Evolutionary conservation across 73 alveolate genomes (phyloP), one percentile per base, ranked within the genome.

Genomic region (Tetrahymena elliotti): DNA sequence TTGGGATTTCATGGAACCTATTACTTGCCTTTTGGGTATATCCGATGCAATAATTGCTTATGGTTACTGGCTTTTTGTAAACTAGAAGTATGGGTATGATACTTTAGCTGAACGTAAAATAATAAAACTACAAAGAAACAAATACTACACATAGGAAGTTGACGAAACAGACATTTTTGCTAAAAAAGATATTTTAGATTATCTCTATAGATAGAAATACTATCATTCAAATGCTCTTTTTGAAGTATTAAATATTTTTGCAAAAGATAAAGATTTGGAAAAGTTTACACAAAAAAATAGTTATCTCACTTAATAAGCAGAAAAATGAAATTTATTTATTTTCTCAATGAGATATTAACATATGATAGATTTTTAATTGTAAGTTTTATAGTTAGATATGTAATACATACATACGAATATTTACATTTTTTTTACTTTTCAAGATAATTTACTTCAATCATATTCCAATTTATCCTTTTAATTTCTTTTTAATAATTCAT

Each of bases 1-100:
- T 93, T 96, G 98, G 98, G 98, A 95, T 93, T 94, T 96, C 10
- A 95, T 96, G 97, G 98, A 96, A 54, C 98, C 98, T 18, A 92
- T 96, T 2, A 96, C 98, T 5, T 96, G 96, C 35, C 52, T 96
- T 84, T 47, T 95, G 15, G 97, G 97, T 52, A 94, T 96, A 54
- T 84, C 94, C 1, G 98, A 96, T 36, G 40, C 94, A 52, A 94
- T 94, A 0, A 92, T 96, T 8, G 98, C 97, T 3, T 96, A 96
- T 35, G n/a, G 54, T 3, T 94, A 95, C 93, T 96, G 98, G 96
- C 93, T 96, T 95, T 84, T 41, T 34, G 93, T 94, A 11, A 94
- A 94, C 35, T 84, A 94, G 34, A 93, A 94, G 11, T 94, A 94
- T 34, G 92, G 93, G 11, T 94, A 47, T 88, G 96, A 53, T 31